A percentile compares a stretch with the other conserved stretches of the same genome.
phyloP scores from a whole-genome alignment of 495 filamentous ascomycete species.

The Penicillium ochrochloron region DNA sequence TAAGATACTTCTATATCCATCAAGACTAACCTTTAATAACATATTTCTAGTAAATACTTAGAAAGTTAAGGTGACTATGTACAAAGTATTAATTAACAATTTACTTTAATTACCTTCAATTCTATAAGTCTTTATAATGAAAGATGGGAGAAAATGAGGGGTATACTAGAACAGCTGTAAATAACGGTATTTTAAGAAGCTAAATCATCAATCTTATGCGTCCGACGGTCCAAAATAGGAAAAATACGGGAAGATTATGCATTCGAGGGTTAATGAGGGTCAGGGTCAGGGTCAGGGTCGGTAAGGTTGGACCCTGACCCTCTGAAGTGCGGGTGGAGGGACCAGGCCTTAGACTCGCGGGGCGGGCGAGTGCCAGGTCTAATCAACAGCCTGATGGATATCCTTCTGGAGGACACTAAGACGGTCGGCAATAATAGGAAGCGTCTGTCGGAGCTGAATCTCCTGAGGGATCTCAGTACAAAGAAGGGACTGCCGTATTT shows the following conservation, averaged over 20 bases:
- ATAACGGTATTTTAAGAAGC: too few relatives aligned
- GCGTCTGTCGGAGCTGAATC: background rate
- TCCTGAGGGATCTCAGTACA: background rate
- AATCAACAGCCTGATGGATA: background rate
- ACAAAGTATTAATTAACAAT: too few relatives aligned
- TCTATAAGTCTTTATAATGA: too few relatives aligned
- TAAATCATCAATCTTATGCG: too few relatives aligned
- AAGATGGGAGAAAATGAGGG: too few relatives aligned
- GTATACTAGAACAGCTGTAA: too few relatives aligned
- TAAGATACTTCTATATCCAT: too few relatives aligned
- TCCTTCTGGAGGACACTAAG: background rate
- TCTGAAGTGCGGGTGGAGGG: conserved; percentile 11
- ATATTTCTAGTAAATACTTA: too few relatives aligned
- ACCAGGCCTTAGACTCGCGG: conserved; percentile 9
- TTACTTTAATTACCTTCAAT: too few relatives aligned
- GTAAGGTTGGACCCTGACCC: conserved; percentile 15
- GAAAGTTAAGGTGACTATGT: too few relatives aligned
- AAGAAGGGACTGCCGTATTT: background rate
- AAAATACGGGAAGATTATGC: background rate
- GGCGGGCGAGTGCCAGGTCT: conserved; percentile 14
- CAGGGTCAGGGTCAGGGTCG: conserved; percentile 16
- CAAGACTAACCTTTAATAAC: too few relatives aligned
- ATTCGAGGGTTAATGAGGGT: background rate
- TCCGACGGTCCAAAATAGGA: background rate
- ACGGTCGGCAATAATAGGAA: background rate